Conservation (phyloP, 2,329 filamentous ascomycete genomes). For the Claviceps pazoutovae region DNA sequence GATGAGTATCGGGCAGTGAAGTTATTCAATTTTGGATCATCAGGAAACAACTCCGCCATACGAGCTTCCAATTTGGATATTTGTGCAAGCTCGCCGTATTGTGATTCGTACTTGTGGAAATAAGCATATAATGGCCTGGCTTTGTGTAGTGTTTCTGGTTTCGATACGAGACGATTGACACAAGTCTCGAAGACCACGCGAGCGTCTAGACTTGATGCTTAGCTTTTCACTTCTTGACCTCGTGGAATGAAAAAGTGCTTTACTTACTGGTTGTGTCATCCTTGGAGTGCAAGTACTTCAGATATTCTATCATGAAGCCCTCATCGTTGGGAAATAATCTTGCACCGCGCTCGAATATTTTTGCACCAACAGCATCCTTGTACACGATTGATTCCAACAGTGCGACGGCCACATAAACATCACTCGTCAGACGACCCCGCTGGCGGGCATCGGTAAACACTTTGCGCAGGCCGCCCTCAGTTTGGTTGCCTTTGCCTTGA, state of each 20-base stretch:
- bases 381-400: conserved; percentile 93
- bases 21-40: conserved; percentile 61
- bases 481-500: conserved; percentile 60
- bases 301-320: conserved; percentile 83
- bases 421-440: conserved; percentile 76
- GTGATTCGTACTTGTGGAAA: conserved; percentile 90
- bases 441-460: conserved; percentile 83
- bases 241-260: too few species aligned
- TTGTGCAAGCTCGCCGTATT: conserved; percentile 84
- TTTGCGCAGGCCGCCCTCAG: conserved; percentile 66
- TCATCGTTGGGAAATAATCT: conserved; percentile 92
- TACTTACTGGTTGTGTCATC: conserved; percentile 84
- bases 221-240: conserved; percentile 5
- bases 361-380: conserved; percentile 80
- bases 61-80: conserved; percentile 82
- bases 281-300: conserved; percentile 84
- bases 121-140: conserved; percentile 78
- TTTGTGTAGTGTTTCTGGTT: conserved; percentile 58
- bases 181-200: conserved; percentile 93
- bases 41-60: conserved; percentile 87
- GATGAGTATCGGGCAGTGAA: conserved; percentile 67
- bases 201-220: conserved; percentile 47
- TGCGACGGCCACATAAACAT: conserved; percentile 88
- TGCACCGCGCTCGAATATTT: conserved; percentile 89
- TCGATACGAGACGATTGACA: conserved; percentile 66